Conservation (phyloP, 306 rosid species). For the Casuarina cunninghamiana region DNA sequence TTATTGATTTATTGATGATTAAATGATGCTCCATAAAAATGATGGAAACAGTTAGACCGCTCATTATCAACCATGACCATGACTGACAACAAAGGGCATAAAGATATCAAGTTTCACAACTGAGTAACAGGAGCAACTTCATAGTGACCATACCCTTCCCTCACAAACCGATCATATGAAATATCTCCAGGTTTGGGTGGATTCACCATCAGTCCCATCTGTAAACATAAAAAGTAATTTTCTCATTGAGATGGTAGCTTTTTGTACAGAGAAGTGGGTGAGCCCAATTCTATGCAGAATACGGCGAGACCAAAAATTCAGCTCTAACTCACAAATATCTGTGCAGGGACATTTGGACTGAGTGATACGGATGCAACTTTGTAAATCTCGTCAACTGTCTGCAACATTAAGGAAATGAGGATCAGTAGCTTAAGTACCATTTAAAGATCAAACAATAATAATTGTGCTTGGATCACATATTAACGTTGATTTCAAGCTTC, state of each 20-base stretch:
- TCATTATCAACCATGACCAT: background rate
- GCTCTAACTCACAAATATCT: conserved; percentile 83
- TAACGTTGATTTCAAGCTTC: background rate
- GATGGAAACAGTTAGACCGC: conserved; percentile 12
- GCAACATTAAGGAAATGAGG: conserved; percentile 40
- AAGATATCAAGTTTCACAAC: background rate
- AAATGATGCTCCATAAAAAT: background rate
- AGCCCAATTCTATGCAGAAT: conserved; percentile 6
- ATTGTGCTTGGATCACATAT: conserved; percentile 10
- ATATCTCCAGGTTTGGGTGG: conserved; percentile 97
- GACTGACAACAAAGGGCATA: conserved; percentile 3
- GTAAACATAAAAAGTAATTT: conserved; percentile 30
- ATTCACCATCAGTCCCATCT: conserved; percentile 97
- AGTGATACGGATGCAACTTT: conserved; percentile 87
- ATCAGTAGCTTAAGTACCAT: conserved; percentile 11
- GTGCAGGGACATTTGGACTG: conserved; percentile 99
- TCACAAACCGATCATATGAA: conserved; percentile 71
- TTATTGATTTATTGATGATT: background rate
- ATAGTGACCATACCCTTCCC: conserved; percentile 74
- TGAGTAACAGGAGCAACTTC: conserved; percentile 7
- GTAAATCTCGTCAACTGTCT: conserved; percentile 98
- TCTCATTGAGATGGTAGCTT: conserved; percentile 17
- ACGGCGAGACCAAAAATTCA: conserved; percentile 20
- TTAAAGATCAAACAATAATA: background rate
- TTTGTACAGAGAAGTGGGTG: conserved; percentile 2